Evolutionary conservation across 2,329 filamentous ascomycete genomes (phyloP), one percentile per base, ranked within the genome.

Genomic region (Aspergillus quadrilineatus): DNA sequence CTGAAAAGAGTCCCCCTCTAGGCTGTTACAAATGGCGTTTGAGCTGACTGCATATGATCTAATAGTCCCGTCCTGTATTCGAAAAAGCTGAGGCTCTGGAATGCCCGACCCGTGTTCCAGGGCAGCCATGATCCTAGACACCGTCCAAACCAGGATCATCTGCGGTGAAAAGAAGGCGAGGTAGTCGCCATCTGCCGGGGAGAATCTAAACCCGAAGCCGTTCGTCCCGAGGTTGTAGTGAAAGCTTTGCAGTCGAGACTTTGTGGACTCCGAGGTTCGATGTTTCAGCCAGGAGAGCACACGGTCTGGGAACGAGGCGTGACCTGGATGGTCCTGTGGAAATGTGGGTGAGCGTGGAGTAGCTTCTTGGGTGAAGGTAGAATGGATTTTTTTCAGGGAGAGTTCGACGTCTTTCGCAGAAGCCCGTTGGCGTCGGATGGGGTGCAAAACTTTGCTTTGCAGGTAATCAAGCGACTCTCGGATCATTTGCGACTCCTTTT

Each of bases 401-500:
- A 55, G 34, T 37, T 68, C 55, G 9, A 73, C 58, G 1, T 60
- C 45, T 14, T 54, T 60, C 0, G 65, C 68, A 6, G 43, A 50
- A 6, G 46, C 49, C 4, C 69, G 52, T 39, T 62, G 59, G 15
- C 48, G 56, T 10, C 61, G 60, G 41, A 68, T 59, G 3, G 69
- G 53, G 15, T 61, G 59, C 9, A 73, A 56, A 3, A 68, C 66
- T 6, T 44, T 49, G 2, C 64, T 49, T 48, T 71, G 67, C 7
- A 74, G 54, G 50, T 64, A 68, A 1, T 63, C 56, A 5, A 73
- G 60, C 15, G 69, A 69, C 26, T 56, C 57, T 6, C 58, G 50
- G 9, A 72, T 56, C 0, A 66, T 64, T 6, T 63, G 48, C 8
- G 53, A 61, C 55, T 73, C 69, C 10, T 14, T 41, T 5, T 53